phyloP scores from a whole-genome alignment of 2,329 filamentous ascomycete genomes.

The Fusarium siculi region DNA sequence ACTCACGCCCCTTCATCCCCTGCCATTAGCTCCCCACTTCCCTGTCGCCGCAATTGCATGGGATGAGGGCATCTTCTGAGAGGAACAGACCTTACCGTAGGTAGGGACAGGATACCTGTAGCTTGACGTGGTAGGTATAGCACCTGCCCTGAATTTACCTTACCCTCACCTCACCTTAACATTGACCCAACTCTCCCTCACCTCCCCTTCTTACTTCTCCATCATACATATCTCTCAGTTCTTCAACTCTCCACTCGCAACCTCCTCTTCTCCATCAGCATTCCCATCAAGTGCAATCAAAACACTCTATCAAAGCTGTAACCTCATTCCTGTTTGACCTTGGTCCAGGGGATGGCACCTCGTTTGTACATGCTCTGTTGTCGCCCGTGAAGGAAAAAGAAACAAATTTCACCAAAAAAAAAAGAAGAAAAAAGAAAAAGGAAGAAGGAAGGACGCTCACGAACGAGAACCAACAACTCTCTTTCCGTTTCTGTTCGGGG shows the following conservation, averaged over 20 bases:
- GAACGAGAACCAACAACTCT: neutral
- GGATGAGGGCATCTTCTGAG: slow-evolving; percentile 4
- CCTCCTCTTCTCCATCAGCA: slow-evolving; percentile 5
- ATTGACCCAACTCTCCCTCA: neutral
- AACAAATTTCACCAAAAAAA: neutral
- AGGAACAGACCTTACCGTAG: neutral
- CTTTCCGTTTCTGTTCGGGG: neutral
- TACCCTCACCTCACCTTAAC: slow-evolving; percentile 6
- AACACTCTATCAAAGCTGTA: neutral
- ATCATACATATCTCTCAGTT: neutral
- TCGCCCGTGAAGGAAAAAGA: neutral
- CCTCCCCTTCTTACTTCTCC: slow-evolving; percentile 18
- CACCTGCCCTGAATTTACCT: slow-evolving; percentile 1
- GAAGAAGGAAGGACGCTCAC: neutral
- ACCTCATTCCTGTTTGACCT: neutral
- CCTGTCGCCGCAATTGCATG: slow-evolving; percentile 25
- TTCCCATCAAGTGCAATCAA: neutral
- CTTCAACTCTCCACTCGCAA: slow-evolving; percentile 6
- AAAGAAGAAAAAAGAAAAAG: neutral
- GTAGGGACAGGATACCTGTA: neutral
- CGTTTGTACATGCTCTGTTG: neutral
- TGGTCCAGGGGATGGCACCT: neutral
- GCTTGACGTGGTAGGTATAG: neutral
- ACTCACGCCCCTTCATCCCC: slow-evolving; percentile 19
- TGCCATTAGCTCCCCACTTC: slow-evolving; percentile 19